A percentile compares a stretch with the other conserved stretches of the same genome.
phyloP scores from a whole-genome alignment of 148 eudicot species.

The Rhododendron vialii region DNA sequence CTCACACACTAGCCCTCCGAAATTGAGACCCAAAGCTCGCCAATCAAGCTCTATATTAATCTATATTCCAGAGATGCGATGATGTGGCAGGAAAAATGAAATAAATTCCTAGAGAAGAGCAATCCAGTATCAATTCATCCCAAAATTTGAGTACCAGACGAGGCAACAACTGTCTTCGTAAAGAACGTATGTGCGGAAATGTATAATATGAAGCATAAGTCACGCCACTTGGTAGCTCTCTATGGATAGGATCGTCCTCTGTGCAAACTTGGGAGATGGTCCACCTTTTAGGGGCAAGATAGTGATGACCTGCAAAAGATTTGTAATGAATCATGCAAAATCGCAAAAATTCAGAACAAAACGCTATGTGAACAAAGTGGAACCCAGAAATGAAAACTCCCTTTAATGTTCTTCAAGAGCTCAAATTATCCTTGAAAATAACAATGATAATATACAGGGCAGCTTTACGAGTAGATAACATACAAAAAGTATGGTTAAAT shows the following conservation, averaged over 20 bases:
- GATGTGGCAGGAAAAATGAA: neutral
- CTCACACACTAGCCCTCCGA: no score
- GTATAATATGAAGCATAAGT: neutral
- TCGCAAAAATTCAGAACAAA: neutral
- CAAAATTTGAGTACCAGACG: neutral
- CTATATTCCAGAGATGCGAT: no score
- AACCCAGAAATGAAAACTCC: neutral
- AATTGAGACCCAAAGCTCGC: no score
- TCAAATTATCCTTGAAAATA: neutral
- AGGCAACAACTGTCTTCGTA: neutral
- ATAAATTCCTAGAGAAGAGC: neutral
- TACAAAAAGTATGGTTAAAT: neutral
- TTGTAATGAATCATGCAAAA: neutral
- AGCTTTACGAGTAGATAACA: neutral
- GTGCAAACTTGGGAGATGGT: conserved; percentile 66
- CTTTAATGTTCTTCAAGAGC: neutral
- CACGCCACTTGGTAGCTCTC: conserved; percentile 85
- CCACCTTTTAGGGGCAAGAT: conserved; percentile 77
- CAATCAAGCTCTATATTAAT: no score
- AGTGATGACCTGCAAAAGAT: conserved; percentile 53
- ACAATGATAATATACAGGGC: neutral
- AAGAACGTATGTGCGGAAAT: neutral
- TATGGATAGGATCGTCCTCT: conserved; percentile 55
- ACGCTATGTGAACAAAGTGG: neutral
- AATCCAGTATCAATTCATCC: neutral